A percentile compares a stretch with the other conserved stretches of the same genome.
Evolutionary conservation across 2,329 filamentous ascomycete species (phyloP).

Genomic region (Pseudogymnoascus sp.): DNA sequence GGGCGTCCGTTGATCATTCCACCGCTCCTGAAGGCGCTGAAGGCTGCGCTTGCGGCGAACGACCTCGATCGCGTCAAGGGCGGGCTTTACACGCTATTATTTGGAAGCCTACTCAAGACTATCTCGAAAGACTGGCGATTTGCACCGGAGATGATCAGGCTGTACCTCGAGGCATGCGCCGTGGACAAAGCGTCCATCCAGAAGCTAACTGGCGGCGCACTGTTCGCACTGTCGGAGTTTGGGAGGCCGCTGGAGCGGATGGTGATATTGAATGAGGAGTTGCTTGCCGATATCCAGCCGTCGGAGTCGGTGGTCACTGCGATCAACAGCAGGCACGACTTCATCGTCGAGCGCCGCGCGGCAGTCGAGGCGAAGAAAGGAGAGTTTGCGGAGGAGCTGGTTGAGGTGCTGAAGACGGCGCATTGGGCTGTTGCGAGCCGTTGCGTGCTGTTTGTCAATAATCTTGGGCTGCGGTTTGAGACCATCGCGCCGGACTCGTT

Average conservation of each 20-base stretch:
- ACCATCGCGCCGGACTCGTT: slow-evolving; percentile 74
- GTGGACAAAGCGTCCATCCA: slow-evolving; percentile 95
- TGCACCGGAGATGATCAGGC: slow-evolving; percentile 77
- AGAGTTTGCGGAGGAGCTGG: slow-evolving; percentile 71
- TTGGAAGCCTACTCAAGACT: slow-evolving; percentile 81
- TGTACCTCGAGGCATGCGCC: slow-evolving; percentile 82
- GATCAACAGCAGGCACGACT: slow-evolving; percentile 62
- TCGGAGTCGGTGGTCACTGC: slow-evolving; percentile 44
- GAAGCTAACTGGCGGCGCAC: slow-evolving; percentile 70
- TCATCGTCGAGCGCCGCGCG: slow-evolving; percentile 66
- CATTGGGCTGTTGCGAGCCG: slow-evolving; percentile 96
- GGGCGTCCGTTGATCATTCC: slow-evolving; percentile 85
- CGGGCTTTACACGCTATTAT: slow-evolving; percentile 81
- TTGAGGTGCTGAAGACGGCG: slow-evolving; percentile 66
- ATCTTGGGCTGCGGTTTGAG: slow-evolving; percentile 86
- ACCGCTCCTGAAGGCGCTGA: slow-evolving; percentile 71
- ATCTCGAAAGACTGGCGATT: slow-evolving; percentile 91
- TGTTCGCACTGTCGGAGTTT: slow-evolving; percentile 86
- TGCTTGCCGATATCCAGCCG: slow-evolving; percentile 67
- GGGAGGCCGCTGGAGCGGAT: slow-evolving; percentile 81
- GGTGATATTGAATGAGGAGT: slow-evolving; percentile 68
- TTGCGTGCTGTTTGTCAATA: slow-evolving; percentile 84
- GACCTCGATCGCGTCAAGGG: slow-evolving; percentile 94
- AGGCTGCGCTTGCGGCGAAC: slow-evolving; percentile 67
- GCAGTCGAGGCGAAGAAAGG: slow-evolving; percentile 80